These are phyloP conservation scores for Dothideomycetes sp. DNA, from an alignment of 2,329 filamentous ascomycete species.

Conservation along the genomic window DNA sequence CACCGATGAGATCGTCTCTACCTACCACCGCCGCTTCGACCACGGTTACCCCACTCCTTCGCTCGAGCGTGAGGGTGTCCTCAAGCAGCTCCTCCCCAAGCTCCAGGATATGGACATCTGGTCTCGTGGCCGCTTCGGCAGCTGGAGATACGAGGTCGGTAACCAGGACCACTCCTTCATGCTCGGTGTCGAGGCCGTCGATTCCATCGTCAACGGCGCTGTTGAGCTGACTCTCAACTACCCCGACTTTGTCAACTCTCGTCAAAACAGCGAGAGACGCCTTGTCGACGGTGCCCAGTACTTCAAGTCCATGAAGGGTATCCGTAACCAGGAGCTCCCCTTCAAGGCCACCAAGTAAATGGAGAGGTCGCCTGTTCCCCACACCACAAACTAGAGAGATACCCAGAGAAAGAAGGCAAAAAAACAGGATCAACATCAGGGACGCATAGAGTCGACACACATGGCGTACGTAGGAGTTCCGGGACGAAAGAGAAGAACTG, in stretches of 20 bases:
- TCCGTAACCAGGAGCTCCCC: constrained; percentile 20
- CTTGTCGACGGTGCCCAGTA: constrained; percentile 53
- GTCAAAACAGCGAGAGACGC: constrained; percentile 57
- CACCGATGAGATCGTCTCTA: constrained; percentile 89
- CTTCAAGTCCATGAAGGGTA: constrained; percentile 39
- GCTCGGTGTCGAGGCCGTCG: constrained; percentile 87
- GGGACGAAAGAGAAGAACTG: neutral
- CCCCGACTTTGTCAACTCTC: constrained; percentile 78
- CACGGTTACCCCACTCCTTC: constrained; percentile 96
- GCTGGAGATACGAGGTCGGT: constrained; percentile 94
- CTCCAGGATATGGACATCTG: constrained; percentile 86
- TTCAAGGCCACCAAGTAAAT: constrained; percentile 15
- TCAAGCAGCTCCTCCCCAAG: constrained; percentile 86
- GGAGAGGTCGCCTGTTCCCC: no score
- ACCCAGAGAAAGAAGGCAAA: constrained; percentile 7
- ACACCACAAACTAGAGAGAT: constrained; percentile 6
- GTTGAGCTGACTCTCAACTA: constrained; percentile 93
- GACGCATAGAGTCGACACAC: neutral
- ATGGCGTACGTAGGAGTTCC: constrained; percentile 12
- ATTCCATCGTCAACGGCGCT: constrained; percentile 81
- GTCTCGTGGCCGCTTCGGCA: constrained; percentile 93
- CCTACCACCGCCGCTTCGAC: constrained; percentile 95
- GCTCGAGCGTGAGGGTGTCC: constrained; percentile 88
- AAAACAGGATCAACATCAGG: no score
- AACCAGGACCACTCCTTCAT: constrained; percentile 98